Evolutionary conservation across 2,329 filamentous ascomycete genomes (phyloP).

Genomic region (Periconia sp.): DNA sequence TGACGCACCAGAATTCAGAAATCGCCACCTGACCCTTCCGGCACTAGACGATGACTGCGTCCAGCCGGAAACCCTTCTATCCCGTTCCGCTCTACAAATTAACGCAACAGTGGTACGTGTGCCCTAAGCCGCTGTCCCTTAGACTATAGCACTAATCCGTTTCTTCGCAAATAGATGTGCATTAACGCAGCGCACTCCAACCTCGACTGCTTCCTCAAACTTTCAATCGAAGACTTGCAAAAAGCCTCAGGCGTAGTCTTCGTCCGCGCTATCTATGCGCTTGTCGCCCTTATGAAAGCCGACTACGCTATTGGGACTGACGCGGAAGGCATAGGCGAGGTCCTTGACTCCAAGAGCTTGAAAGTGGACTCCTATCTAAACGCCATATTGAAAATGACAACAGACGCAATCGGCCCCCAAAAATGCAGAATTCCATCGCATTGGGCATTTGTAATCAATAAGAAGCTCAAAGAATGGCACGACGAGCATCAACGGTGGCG

Average conservation of each 20-base stretch:
- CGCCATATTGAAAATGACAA: constrained; percentile 24
- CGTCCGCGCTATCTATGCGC: constrained; percentile 38
- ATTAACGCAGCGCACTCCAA: constrained; percentile 39
- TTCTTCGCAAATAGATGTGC: no score
- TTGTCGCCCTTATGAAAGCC: constrained; percentile 41
- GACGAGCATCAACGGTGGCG: constrained; percentile 37
- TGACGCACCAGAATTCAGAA: constrained; percentile 42
- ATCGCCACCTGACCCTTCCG: constrained; percentile 40
- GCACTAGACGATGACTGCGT: constrained; percentile 37
- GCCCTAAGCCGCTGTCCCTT: no score
- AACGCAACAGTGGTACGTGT: constrained; percentile 44
- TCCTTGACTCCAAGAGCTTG: constrained; percentile 38
- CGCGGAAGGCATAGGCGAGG: constrained; percentile 37
- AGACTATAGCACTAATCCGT: no score
- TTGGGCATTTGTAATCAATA: constrained; percentile 37
- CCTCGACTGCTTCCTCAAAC: constrained; percentile 35
- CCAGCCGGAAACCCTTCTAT: constrained; percentile 40
- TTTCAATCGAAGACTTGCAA: constrained; percentile 27
- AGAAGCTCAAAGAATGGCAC: constrained; percentile 40
- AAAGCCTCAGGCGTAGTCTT: constrained; percentile 37
- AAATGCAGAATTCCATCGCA: constrained; percentile 39
- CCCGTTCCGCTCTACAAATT: constrained; percentile 41
- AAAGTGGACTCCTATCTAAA: constrained; percentile 40
- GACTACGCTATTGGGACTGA: constrained; percentile 44
- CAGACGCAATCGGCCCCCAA: constrained; percentile 35